Conservation (phyloP, 1,284 basidiomycete genomes). For the Flammula alnicola region DNA sequence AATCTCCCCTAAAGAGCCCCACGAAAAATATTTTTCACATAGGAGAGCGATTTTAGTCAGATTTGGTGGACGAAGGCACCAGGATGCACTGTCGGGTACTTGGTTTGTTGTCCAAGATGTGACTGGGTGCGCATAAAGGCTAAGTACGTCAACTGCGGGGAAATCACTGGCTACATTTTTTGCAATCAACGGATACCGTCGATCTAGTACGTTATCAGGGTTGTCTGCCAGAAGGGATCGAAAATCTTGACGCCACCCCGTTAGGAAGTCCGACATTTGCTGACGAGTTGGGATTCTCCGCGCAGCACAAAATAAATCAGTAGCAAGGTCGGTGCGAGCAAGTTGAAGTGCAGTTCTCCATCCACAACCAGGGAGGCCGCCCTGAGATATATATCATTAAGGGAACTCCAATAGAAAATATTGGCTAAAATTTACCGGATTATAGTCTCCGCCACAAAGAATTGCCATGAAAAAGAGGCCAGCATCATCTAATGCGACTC, state of each 20-base stretch:
- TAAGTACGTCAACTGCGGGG: slow-evolving; percentile 14
- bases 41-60: slow-evolving; percentile 7
- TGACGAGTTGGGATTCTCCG: not conserved
- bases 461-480: slow-evolving; percentile 30
- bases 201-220: slow-evolving; percentile 6
- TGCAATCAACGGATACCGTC: slow-evolving; percentile 10
- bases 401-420: not conserved
- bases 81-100: slow-evolving; percentile 4
- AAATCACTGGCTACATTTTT: slow-evolving; percentile 17
- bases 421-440: slow-evolving; percentile 4
- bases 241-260: slow-evolving; percentile 20
- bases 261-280: slow-evolving; percentile 10
- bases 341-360: slow-evolving; percentile 18
- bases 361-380: slow-evolving; percentile 23
- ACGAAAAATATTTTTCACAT: slow-evolving; percentile 18
- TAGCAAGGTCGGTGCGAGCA: slow-evolving; percentile 21
- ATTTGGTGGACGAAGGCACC: slow-evolving; percentile 1
- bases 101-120: slow-evolving; percentile 20
- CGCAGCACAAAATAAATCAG: slow-evolving; percentile 18
- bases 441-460: slow-evolving; percentile 29
- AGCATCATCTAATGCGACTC: slow-evolving; percentile 15
- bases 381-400: not conserved
- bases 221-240: slow-evolving; percentile 8
- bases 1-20: slow-evolving; percentile 7
- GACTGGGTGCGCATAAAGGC: slow-evolving; percentile 20